phyloP scores from a whole-genome alignment of 441 rosid genomes.

The Gossypium schwendimanii region DNA sequence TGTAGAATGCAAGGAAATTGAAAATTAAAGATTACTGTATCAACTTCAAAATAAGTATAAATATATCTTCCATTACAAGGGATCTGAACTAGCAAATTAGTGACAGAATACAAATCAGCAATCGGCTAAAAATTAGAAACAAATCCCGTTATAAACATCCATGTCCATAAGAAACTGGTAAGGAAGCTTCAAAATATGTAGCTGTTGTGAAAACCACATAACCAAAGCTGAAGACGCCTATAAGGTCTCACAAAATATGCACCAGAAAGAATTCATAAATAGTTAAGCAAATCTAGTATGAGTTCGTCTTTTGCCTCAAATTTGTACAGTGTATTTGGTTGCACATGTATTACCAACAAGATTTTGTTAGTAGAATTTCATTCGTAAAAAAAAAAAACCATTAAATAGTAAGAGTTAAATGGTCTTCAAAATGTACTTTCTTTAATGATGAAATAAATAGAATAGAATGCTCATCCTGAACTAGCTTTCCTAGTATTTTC shows the following conservation, averaged over 20 bases:
- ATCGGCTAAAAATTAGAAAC: neutral
- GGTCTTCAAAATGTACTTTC: neutral
- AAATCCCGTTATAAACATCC: neutral
- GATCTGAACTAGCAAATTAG: neutral
- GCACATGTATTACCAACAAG: neutral
- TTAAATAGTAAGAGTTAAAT: neutral
- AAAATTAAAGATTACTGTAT: conserved; percentile 9
- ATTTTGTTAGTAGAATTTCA: neutral
- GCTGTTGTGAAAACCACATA: neutral
- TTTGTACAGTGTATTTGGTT: neutral
- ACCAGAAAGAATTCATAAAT: neutral
- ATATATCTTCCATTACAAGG: conserved; percentile 2
- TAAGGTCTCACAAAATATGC: neutral
- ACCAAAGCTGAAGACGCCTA: neutral
- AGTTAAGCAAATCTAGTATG: neutral
- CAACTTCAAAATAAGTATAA: neutral
- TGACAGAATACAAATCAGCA: neutral
- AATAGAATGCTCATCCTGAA: neutral
- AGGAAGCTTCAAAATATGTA: neutral
- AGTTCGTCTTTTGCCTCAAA: neutral
- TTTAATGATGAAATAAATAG: neutral
- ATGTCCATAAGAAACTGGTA: neutral
- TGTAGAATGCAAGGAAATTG: conserved; percentile 24
- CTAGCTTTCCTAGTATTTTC: neutral
- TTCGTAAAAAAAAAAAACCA: neutral